phyloP scores from a whole-genome alignment of 2,329 filamentous ascomycete species.

The Hymenoscyphus infarciens region DNA sequence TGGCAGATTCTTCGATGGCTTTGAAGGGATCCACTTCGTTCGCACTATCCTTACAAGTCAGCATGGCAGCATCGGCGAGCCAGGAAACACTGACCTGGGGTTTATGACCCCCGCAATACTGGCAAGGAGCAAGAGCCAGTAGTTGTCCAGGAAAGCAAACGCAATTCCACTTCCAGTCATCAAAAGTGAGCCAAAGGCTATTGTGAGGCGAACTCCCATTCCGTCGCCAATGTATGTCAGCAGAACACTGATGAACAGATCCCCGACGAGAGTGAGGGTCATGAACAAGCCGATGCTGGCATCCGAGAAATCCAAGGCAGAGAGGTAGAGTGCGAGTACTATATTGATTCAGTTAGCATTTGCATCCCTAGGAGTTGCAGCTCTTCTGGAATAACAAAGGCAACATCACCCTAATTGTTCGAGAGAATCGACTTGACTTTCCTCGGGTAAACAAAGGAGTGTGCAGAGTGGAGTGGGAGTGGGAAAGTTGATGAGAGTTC shows the following conservation, averaged over 20 bases:
- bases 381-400: too few relatives aligned
- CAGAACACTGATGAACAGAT: slow-evolving; percentile 54
- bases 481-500: background rate
- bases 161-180: slow-evolving; percentile 51
- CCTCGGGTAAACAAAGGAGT: too few relatives aligned
- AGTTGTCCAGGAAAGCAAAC: background rate
- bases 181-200: slow-evolving; percentile 50
- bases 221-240: slow-evolving; percentile 57
- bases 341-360: background rate
- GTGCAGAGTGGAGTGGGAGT: too few relatives aligned
- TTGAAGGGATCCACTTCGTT: background rate
- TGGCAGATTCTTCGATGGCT: background rate
- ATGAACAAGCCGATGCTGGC: slow-evolving; percentile 58
- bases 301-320: slow-evolving; percentile 47
- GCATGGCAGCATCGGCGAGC: background rate
- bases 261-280: slow-evolving; percentile 60
- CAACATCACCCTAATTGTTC: too few relatives aligned
- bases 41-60: background rate
- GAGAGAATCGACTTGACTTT: too few relatives aligned
- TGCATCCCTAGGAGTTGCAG: background rate
- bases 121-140: background rate
- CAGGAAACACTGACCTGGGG: background rate
- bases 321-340: slow-evolving; percentile 53
- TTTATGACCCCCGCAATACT: background rate
- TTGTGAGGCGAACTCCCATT: slow-evolving; percentile 50